Conservation (phyloP, 352 stramenopile genomes). For the Aphanomyces stellatus region DNA sequence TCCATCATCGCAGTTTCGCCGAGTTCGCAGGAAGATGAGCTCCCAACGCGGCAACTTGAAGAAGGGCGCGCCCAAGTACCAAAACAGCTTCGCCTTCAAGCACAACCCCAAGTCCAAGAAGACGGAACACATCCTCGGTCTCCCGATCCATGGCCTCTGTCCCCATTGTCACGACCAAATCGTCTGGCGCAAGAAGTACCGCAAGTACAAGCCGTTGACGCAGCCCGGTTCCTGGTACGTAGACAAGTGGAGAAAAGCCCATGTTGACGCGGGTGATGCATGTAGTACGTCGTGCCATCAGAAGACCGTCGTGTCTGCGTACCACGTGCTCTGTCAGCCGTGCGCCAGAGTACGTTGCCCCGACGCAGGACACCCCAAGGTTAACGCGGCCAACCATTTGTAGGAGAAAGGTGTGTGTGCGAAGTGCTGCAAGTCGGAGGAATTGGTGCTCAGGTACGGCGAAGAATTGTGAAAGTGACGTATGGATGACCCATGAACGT, state of each 20-base stretch:
- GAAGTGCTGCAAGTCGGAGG: conserved; percentile 79
- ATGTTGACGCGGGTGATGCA: background rate
- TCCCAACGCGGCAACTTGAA: conserved; percentile 76
- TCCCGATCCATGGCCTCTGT: conserved; percentile 90
- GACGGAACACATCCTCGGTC: conserved; percentile 88
- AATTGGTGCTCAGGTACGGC: conserved; percentile 48
- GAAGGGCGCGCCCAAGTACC: conserved; percentile 89
- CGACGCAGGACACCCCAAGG: no score
- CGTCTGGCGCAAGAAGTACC: conserved; percentile 98
- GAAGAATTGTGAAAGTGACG: background rate
- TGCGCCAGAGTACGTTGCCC: conserved; percentile 64
- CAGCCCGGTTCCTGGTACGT: conserved; percentile 87
- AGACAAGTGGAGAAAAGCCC: background rate
- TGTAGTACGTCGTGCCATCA: conserved; percentile 87
- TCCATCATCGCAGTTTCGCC: background rate
- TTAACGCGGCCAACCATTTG: no score
- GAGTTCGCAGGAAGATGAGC: conserved; percentile 44
- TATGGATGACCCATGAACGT: background rate
- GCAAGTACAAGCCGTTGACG: conserved; percentile 97
- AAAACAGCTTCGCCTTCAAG: conserved; percentile 97
- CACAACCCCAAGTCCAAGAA: conserved; percentile 99
- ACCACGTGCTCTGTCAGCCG: conserved; percentile 89
- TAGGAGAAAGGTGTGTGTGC: conserved; percentile 77
- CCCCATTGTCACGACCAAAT: conserved; percentile 93
- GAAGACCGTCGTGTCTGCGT: conserved; percentile 89